Base-by-base conservation (phyloP, 306 rosid genomes). In the Styphnolobium japonicum region DNA sequence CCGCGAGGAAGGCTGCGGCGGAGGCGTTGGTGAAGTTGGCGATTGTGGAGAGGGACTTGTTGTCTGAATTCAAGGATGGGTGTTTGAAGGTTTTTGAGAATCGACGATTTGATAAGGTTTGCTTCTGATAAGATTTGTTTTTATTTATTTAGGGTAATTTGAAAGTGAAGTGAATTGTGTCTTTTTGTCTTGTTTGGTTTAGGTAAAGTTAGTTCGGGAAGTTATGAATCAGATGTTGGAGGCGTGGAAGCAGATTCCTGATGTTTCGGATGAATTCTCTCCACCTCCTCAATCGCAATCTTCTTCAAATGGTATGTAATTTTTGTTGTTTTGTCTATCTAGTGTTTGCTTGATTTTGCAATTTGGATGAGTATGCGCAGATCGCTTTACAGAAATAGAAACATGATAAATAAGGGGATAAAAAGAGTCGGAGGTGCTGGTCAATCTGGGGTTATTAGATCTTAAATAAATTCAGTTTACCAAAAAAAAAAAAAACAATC, bases 191-290 rank as follows among this genome's bases (percentile, higher is more conserved):
- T 76, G 19, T 56, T 76, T 63, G 58, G 56, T 80, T 68, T 76
- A 96, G 99, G 98, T 96, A 36, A 96, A 96, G 86, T 76, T 77
- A 25, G 97, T 91, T 53, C 88, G 99, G 43, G 97, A 93, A 87
- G 93, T 89, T 61, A 96, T 96, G 97, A 91, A 78, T 88, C 94
- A 93, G 81, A 86, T 90, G 98, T 45, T 89, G 85, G 98, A 93
- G 71, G 88, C 90, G 2, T 96, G 99, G 99, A 91, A 89, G 84
- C 94, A 90, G 87, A 79, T 96, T 76, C 96, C 98, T 31, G 99
- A 96, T 84, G 85, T 90, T 53, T 88, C 97, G 4, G 92, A 84
- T 36, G 94, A 87, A 75, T 83, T 79, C 70, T 89, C 97, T 10
- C 93, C 96, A 14, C 96, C 96, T 46, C 88, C 90, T 19, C 84